phyloP scores from a whole-genome alignment of 1,284 basidiomycete species.

The Megacollybia platyphylla region DNA sequence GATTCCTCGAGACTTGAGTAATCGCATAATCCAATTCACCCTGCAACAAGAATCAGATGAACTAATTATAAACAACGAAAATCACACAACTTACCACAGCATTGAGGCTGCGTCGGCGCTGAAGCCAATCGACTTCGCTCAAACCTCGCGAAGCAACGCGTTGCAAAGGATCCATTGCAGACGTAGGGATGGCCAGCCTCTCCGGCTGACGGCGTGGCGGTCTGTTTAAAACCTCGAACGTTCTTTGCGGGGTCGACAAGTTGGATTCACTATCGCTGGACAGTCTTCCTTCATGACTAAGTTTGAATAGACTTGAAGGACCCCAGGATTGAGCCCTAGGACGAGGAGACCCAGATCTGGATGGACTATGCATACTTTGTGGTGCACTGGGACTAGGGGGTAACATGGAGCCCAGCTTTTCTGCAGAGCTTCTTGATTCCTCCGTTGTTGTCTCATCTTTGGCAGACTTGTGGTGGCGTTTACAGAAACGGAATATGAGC shows the following conservation, averaged over 20 bases:
- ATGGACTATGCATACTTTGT: slow-evolving; percentile 23
- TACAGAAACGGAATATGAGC: slow-evolving; percentile 16
- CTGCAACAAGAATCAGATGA: slow-evolving; percentile 19
- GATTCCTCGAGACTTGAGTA: slow-evolving; percentile 30
- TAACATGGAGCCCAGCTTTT: slow-evolving; percentile 29
- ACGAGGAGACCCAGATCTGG: slow-evolving; percentile 33
- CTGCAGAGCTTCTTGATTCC: slow-evolving; percentile 29
- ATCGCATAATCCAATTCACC: slow-evolving; percentile 57
- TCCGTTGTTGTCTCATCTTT: slow-evolving; percentile 11
- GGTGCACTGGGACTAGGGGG: slow-evolving; percentile 17
- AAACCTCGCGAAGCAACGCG: slow-evolving; percentile 31
- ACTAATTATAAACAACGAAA: background rate
- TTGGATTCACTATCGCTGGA: slow-evolving; percentile 39
- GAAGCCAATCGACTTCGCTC: slow-evolving; percentile 64
- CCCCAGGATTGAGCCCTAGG: slow-evolving; percentile 39
- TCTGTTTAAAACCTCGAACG: slow-evolving; percentile 65
- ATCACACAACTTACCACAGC: slow-evolving; percentile 39
- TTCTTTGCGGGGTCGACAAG: slow-evolving; percentile 28
- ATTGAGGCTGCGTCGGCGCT: slow-evolving; percentile 53
- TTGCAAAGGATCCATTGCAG: slow-evolving; percentile 13
- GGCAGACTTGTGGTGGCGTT: slow-evolving; percentile 8
- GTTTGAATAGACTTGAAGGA: slow-evolving; percentile 30
- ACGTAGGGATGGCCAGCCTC: slow-evolving; percentile 27
- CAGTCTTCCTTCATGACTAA: slow-evolving; percentile 27
- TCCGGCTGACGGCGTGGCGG: slow-evolving; percentile 34